Evolutionary conservation across 805 yeast genomes (phyloP).

Genomic region (Alloascoidea africana): DNA sequence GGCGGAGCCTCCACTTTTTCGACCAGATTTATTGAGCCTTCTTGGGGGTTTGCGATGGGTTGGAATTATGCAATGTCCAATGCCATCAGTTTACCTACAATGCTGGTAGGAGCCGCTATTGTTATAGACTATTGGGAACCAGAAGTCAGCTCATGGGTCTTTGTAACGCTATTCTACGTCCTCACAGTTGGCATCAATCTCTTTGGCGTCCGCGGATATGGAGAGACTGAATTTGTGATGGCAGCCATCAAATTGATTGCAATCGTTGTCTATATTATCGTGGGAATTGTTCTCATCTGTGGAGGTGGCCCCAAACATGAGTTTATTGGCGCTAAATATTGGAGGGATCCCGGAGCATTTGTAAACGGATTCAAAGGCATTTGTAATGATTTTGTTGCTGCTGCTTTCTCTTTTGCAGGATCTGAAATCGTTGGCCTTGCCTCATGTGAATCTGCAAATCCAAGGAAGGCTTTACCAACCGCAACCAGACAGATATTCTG

Average conservation of each 20-base stretch:
- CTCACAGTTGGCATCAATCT: slow-evolving; percentile 29
- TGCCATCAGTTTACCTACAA: slow-evolving; percentile 47
- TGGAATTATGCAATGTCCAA: slow-evolving; percentile 53
- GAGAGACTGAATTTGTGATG: slow-evolving; percentile 46
- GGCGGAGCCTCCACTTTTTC: slow-evolving; percentile 47
- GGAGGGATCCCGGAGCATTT: slow-evolving; percentile 57
- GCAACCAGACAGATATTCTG: slow-evolving; percentile 65
- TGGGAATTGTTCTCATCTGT: slow-evolving; percentile 34
- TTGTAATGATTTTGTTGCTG: slow-evolving; percentile 46
- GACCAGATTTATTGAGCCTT: slow-evolving; percentile 42
- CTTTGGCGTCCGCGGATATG: slow-evolving; percentile 38
- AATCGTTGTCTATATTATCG: slow-evolving; percentile 39
- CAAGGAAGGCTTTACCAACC: slow-evolving; percentile 43
- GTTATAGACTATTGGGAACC: slow-evolving; percentile 38
- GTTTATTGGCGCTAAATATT: slow-evolving; percentile 35
- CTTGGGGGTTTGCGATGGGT: slow-evolving; percentile 53
- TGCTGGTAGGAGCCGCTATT: slow-evolving; percentile 41
- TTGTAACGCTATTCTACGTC: slow-evolving; percentile 35
- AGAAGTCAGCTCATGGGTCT: slow-evolving; percentile 31
- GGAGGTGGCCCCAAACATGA: slow-evolving; percentile 43
- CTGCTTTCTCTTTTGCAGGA: slow-evolving; percentile 54
- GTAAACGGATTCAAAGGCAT: slow-evolving; percentile 49
- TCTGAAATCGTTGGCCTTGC: slow-evolving; percentile 53
- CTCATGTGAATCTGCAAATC: slow-evolving; percentile 53
- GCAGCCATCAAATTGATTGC: slow-evolving; percentile 38